phyloP scores from a whole-genome alignment of 371 early-diverging fungal genomes.

The Mucor saturninus region DNA sequence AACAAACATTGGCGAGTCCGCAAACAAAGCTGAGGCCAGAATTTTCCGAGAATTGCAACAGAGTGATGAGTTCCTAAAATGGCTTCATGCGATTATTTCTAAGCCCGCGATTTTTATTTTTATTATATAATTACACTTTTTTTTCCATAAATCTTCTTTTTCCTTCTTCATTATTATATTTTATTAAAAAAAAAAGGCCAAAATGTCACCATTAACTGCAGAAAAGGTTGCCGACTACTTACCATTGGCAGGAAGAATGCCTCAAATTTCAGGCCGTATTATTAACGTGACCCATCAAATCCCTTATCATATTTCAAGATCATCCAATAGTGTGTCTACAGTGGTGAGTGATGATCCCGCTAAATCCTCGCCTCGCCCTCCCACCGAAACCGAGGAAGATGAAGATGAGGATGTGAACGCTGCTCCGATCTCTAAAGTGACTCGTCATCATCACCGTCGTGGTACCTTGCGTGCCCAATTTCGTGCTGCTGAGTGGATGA shows the following conservation, averaged over 20 bases:
- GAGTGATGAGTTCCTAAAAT: conserved; percentile 1
- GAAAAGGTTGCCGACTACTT: conserved; percentile 52
- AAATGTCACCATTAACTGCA: conserved; percentile 37
- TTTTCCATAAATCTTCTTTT: conserved; percentile 13
- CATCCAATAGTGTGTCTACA: conserved; percentile 2
- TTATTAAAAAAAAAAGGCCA: conserved; percentile 27
- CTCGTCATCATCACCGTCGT: conserved; percentile 45
- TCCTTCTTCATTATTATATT: conserved; percentile 4
- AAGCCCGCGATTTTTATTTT: conserved; percentile 3
- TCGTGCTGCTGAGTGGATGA: conserved; percentile 39
- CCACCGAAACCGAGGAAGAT: conserved; percentile 3
- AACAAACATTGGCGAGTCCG: not conserved
- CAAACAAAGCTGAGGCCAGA: conserved; percentile 1
- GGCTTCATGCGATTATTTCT: conserved; percentile 7
- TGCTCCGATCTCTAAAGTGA: conserved; percentile 44
- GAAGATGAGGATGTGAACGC: conserved; percentile 25
- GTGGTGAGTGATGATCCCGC: not conserved
- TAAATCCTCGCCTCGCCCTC: not conserved
- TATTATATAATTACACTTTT: conserved; percentile 5
- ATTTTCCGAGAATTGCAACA: conserved; percentile 3
- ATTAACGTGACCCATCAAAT: conserved; percentile 71
- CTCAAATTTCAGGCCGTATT: conserved; percentile 50
- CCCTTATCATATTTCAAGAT: conserved; percentile 57
- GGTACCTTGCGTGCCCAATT: conserved; percentile 44
- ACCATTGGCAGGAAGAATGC: conserved; percentile 44